phyloP scores from a whole-genome alignment of 257 asterid species.

The Henckelia pumila region DNA sequence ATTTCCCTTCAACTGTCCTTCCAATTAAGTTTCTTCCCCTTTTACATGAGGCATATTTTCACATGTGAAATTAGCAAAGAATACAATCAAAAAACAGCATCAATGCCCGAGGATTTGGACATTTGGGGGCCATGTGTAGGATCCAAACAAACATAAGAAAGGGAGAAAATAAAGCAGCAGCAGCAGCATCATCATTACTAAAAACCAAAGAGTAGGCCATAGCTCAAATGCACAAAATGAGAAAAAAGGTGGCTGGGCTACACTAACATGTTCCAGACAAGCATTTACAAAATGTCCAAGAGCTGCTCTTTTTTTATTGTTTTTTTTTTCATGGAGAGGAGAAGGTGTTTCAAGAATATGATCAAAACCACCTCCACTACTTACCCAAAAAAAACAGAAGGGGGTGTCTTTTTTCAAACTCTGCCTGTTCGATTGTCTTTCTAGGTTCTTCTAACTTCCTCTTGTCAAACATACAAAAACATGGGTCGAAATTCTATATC shows the following conservation, averaged over 20 bases:
- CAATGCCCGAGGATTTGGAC: slow-evolving; percentile 7
- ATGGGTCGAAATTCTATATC: slow-evolving; percentile 22
- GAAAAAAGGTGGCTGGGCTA: slow-evolving; percentile 31
- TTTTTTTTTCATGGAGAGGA: slow-evolving; percentile 26
- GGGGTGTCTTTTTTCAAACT: slow-evolving; percentile 29
- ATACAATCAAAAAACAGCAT: slow-evolving; percentile 21
- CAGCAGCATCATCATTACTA: slow-evolving; percentile 28
- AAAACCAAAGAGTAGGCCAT: slow-evolving; percentile 25
- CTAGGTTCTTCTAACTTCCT: slow-evolving; percentile 28
- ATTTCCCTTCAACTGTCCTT: no score
- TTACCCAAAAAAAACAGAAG: slow-evolving; percentile 39
- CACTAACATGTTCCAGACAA: slow-evolving; percentile 41
- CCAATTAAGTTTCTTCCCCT: background rate
- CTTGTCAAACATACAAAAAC: slow-evolving; percentile 30
- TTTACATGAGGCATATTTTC: background rate
- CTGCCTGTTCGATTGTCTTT: slow-evolving; percentile 23
- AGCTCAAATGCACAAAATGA: slow-evolving; percentile 9
- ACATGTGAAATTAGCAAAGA: slow-evolving; percentile 2
- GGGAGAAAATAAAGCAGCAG: background rate
- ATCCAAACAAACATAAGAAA: slow-evolving; percentile 21
- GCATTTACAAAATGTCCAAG: slow-evolving; percentile 49
- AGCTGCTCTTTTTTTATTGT: background rate
- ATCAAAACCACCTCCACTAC: slow-evolving; percentile 43
- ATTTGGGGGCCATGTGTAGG: slow-evolving; percentile 3
- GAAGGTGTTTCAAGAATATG: slow-evolving; percentile 25